Conservation (phyloP, 208 protist species). For the Histomonas meleagridis region DNA sequence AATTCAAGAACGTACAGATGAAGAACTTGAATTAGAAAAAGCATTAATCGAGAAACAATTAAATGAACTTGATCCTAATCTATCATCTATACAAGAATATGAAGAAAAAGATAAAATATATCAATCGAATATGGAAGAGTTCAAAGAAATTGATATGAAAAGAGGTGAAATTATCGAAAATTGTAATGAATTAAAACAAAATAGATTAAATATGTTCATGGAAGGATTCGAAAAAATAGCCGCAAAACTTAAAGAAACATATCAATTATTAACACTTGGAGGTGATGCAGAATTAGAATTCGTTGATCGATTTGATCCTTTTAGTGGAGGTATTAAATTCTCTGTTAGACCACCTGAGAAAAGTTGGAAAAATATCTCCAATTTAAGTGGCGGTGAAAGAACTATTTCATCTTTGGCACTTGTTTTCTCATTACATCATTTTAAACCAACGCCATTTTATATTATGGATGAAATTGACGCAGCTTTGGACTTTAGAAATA, state of each 20-base stretch:
- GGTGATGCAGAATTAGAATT: conserved; percentile 99
- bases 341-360: conserved; percentile 97
- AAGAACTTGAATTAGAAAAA: background rate
- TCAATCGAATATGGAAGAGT: conserved; percentile 42
- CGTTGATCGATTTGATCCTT: conserved; percentile 91
- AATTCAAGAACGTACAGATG: background rate
- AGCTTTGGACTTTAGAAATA: conserved; percentile 97
- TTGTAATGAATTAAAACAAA: conserved; percentile 61
- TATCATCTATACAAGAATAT: background rate
- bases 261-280: conserved; percentile 66
- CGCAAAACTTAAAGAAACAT: conserved; percentile 92
- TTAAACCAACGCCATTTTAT: conserved; percentile 87
- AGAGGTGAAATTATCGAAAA: conserved; percentile 63
- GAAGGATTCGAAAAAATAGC: conserved; percentile 84
- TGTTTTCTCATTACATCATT: conserved; percentile 98
- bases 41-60: background rate
- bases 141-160: conserved; percentile 51
- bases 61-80: background rate
- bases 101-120: background rate
- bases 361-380: conserved; percentile 98
- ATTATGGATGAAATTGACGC: conserved; percentile 99
- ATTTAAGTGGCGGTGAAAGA: conserved; percentile 98
- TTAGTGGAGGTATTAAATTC: conserved; percentile 73
- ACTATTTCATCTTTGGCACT: conserved; percentile 48
- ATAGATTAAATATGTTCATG: conserved; percentile 83